Conservation (phyloP, 192 early-diverging fungal species). For the Linnemannia schmuckeri region DNA sequence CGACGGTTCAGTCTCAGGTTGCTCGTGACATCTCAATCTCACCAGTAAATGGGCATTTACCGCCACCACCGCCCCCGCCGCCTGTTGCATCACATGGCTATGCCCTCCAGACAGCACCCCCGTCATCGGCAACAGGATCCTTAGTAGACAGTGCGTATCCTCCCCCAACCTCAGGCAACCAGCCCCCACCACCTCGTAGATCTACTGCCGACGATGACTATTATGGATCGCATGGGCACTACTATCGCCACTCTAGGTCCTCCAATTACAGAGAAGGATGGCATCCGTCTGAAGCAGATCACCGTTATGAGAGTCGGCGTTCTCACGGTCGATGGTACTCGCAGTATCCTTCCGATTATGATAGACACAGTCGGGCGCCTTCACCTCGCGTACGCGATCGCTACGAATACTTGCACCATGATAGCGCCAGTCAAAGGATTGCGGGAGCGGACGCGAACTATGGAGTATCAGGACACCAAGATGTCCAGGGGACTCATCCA, state of each 20-base stretch:
- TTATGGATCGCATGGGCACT: constrained; percentile 51
- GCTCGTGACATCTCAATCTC: not conserved
- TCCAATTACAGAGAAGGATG: constrained; percentile 30
- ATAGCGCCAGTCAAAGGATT: constrained; percentile 16
- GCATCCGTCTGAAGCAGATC: constrained; percentile 26
- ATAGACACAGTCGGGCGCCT: constrained; percentile 31
- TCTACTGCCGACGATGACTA: constrained; percentile 31
- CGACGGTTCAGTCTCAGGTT: not conserved
- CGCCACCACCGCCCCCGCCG: constrained; percentile 42
- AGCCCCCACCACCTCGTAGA: constrained; percentile 34
- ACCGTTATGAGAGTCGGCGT: constrained; percentile 33
- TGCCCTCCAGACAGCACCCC: constrained; percentile 1
- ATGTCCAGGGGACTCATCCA: not conserved
- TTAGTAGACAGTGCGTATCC: constrained; percentile 14
- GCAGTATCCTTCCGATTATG: constrained; percentile 31
- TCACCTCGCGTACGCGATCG: constrained; percentile 30
- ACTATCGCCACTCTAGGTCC: constrained; percentile 44
- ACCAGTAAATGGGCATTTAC: constrained; percentile 22
- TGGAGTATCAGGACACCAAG: constrained; percentile 4
- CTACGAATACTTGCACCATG: constrained; percentile 31
- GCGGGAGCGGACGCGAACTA: constrained; percentile 1
- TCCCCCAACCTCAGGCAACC: constrained; percentile 11
- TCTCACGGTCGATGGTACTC: constrained; percentile 20
- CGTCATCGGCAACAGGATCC: constrained; percentile 2
- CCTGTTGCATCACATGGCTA: constrained; percentile 26